Percentiles rank a stretch among this genome's conserved stretches.
These are phyloP conservation scores for Chiua virens DNA, from an alignment of 768 basidiomycete genomes.

Conservation along the genomic window DNA sequence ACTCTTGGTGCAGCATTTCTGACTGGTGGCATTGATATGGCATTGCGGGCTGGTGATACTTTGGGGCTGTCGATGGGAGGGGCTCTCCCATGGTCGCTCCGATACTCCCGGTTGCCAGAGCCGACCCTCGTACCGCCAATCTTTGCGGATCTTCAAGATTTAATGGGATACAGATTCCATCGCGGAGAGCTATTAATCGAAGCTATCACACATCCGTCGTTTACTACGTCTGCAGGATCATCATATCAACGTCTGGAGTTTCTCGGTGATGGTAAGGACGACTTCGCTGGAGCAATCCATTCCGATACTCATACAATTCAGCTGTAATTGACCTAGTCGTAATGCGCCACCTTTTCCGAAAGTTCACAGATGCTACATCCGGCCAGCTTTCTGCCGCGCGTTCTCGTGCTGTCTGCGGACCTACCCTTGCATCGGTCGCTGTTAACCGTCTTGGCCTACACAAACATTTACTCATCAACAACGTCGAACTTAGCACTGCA, in stretches of 20 bases:
- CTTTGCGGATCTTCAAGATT: conserved; percentile 57
- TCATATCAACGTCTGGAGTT: conserved; percentile 90
- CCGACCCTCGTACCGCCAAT: conserved; percentile 41
- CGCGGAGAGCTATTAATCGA: conserved; percentile 64
- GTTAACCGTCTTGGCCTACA: conserved; percentile 68
- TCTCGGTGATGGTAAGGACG: conserved; percentile 76
- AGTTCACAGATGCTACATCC: conserved; percentile 70
- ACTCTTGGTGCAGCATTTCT: conserved; percentile 75
- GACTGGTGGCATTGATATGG: conserved; percentile 69
- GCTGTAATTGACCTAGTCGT: conserved; percentile 74
- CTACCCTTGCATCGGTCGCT: conserved; percentile 68
- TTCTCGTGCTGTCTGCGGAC: conserved; percentile 69
- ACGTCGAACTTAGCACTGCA: conserved; percentile 62
- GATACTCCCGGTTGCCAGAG: conserved; percentile 43
- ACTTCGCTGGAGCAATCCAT: background rate
- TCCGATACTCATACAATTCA: conserved; percentile 27
- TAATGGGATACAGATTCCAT: conserved; percentile 70
- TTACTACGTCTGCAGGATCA: conserved; percentile 47
- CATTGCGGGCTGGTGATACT: conserved; percentile 60
- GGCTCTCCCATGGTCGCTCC: conserved; percentile 60
- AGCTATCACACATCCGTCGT: conserved; percentile 87
- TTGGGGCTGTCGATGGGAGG: conserved; percentile 78
- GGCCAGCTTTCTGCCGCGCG: conserved; percentile 74
- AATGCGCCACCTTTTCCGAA: conserved; percentile 66
- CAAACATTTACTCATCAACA: conserved; percentile 67